These are phyloP conservation scores for Hygrophoropsis aurantiaca DNA, from an alignment of 768 basidiomycete species.

Conservation along the genomic window DNA sequence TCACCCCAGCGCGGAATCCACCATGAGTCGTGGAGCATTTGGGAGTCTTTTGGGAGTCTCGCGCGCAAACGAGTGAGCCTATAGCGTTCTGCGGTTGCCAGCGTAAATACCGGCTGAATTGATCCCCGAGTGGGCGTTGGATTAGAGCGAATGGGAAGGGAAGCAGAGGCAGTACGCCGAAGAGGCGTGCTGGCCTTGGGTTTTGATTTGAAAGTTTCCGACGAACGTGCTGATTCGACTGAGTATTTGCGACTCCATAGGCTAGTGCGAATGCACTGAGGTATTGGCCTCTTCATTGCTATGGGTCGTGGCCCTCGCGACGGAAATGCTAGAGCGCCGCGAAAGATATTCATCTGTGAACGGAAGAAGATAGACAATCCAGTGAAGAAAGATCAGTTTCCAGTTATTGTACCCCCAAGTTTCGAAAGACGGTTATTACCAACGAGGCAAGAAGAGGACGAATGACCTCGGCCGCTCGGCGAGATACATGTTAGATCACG, in stretches of 20 bases:
- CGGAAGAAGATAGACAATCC: too few relatives aligned
- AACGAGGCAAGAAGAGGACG: too few relatives aligned
- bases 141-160: conserved; percentile 81
- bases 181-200: conserved; percentile 83
- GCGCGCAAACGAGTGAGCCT: conserved; percentile 62
- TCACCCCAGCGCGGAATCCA: conserved; percentile 75
- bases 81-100: conserved; percentile 84
- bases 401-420: too few relatives aligned
- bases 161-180: conserved; percentile 81
- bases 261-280: neutral
- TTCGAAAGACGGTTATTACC: too few relatives aligned
- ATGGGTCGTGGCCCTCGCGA: too few relatives aligned
- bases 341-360: conserved; percentile 15
- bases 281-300: too few relatives aligned
- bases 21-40: conserved; percentile 71
- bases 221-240: neutral
- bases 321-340: conserved; percentile 1
- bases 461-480: too few relatives aligned
- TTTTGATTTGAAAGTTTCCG: conserved; percentile 50
- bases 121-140: conserved; percentile 82
- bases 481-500: too few relatives aligned
- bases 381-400: too few relatives aligned
- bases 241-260: conserved; percentile 1
- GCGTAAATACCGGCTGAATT: conserved; percentile 75
- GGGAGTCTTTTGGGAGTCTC: conserved; percentile 52